Evolutionary conservation across 345 rosid species (phyloP), one percentile per base, ranked within the genome.

Genomic region (Nephelium lappaceum): DNA sequence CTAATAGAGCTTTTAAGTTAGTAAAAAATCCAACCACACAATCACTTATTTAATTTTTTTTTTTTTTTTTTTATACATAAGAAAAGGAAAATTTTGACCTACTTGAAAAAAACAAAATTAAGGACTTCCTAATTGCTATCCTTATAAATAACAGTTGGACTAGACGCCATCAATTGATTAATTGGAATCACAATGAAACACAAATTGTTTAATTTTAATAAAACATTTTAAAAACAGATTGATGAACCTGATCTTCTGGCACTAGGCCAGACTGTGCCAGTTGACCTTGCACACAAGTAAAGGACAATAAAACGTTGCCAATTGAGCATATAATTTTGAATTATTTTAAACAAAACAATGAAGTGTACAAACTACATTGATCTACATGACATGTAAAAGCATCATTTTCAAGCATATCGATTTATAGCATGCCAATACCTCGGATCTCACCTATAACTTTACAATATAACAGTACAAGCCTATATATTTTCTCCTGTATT

Each of bases 221-320:
- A 69, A 73, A 38, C 7, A 23, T 41, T 2, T 39, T 38, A 12
- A 18, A 73, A 73, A 60, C 76, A 73, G 14, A 7, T 41, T 45
- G 6, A 45, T 60, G 39, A 39, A 58, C 38, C 39, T 41, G 69
- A 74, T 45, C 78, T 49, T 41, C 23, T 47, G 61, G 45, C 70
- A 27, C n/a, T 65, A 43, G 11, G 78, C 49, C 78, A 64, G 78
- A 47, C 63, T 75, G 71, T 64, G 61, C 69, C 77, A 41, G 15
- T 73, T 51, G 57, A 73, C 77, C 77, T 9, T 8, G 25, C 61
- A 42, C 24, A 5, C 25, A 25, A 42, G 19, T 15, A 63, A 74
- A 45, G 21, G 41, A 43, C 60, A 63, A 63, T 45, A 24, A 14
- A 18, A 74, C 27, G 5, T 14, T 23, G 16, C 60, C 47, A 55